Base-by-base conservation (phyloP, 2,329 filamentous ascomycete species). In the Scedosporium dehoogii region DNA sequence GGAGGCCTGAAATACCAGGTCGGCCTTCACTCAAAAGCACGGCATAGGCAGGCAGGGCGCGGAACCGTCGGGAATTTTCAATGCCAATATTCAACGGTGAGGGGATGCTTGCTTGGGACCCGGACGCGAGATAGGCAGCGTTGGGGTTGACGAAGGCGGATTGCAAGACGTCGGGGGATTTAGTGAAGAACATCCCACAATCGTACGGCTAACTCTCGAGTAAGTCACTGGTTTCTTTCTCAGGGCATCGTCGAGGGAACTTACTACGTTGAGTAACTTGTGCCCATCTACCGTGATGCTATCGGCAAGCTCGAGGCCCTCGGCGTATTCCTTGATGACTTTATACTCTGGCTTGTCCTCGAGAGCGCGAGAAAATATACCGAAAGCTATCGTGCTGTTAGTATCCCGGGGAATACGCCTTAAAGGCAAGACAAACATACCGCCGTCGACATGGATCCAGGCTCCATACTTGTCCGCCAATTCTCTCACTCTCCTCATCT, bases 11-110 rank as follows among this genome's bases (percentile, higher is more conserved):
- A 66, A 96, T 84, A 0, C 91, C 92, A 0, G 79, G 71, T 1
- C 79, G 79, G 0, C 93, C 93, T 68, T 94, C 88, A 57, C 88
- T 87, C 21, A 88, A 72, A 2, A 97, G 80, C 0, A 87, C 89
- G 10, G 91, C 87, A 70, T 97, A 97, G 7, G 91, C 89, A 0
- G 93, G 92, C n/a, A 97, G 78, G 0, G 92, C 92, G 61, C 93
- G 85, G 77, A 97, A 96, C 5, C 92, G 87, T 46, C 92, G 85
- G 1, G 92, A 96, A 74, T 97, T 97, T 69, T 97, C 92, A 21
- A 97, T 79, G 21, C 92, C 91, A 63, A 94, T 85, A 73, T 96
- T 93, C 16, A 96, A 77, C 0, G 92, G 92, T 3, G 89, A 92
- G n/a, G 87, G 85, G 65, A 94, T 88, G 69, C 58, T 70, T 65